phyloP scores from a whole-genome alignment of 164 flowering plant genomes.

The Piper longum region DNA sequence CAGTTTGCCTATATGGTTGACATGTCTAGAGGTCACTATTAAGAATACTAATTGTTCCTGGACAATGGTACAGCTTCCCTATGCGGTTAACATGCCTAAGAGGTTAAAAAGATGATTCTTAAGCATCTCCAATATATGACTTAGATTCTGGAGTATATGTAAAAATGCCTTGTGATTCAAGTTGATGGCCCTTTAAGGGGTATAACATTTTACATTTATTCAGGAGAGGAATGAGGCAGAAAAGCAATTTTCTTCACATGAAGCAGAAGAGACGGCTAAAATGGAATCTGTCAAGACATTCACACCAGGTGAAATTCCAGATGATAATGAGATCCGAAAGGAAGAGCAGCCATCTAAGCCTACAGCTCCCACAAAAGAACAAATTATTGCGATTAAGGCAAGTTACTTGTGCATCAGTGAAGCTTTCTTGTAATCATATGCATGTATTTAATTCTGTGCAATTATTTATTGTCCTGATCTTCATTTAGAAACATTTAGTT shows the following conservation, averaged over 20 bases:
- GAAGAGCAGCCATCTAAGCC: slow-evolving; percentile 45
- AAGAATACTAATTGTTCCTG: too few relatives aligned
- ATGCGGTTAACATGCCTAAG: background rate
- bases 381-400: slow-evolving; percentile 94
- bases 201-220: background rate
- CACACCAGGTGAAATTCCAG: slow-evolving; percentile 44
- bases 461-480: too few relatives aligned
- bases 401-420: background rate
- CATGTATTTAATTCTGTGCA: background rate
- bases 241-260: slow-evolving; percentile 55
- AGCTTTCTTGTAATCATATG: background rate
- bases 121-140: background rate
- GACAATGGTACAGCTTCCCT: background rate
- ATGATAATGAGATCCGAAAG: slow-evolving; percentile 33
- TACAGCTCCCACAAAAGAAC: slow-evolving; percentile 87
- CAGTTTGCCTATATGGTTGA: too few relatives aligned
- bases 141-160: background rate
- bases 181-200: too few relatives aligned
- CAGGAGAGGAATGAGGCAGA: slow-evolving; percentile 82
- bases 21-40: background rate
- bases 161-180: too few relatives aligned
- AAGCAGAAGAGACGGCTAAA: slow-evolving; percentile 70
- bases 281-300: slow-evolving; percentile 42
- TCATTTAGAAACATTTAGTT: too few relatives aligned
- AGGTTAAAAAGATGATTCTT: background rate